Evolutionary conservation across 768 basidiomycete species (phyloP), one percentile per base, ranked within the genome.

Genomic region (Tremella mesenterica): DNA sequence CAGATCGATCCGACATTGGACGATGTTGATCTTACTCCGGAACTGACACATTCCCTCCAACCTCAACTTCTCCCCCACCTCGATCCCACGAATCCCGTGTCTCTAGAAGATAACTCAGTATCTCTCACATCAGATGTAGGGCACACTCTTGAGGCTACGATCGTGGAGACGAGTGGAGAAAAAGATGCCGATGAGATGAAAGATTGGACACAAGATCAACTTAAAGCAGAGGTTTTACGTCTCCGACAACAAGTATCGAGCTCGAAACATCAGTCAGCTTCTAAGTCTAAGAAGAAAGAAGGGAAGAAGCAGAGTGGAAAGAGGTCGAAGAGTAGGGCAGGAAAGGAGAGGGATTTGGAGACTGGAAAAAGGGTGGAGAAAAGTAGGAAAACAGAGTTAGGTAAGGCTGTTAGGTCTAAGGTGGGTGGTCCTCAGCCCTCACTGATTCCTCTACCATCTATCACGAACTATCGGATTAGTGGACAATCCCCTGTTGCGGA

Each of bases 281-380:
- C 4, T 23, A 41, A 14, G 38, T 41, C 8, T 23, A n/a, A 41
- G 38, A 41, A 14, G 21, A 25, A n/a, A 26, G 34, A 7, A 12
- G 27, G 33, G 23, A 9, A 21, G 9, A 27, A 27, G 31, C 10
- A 54, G 48, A 29, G 45, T 2, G 9, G 36, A 16, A 23, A 41
- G 41, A 52, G 39, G 41, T 31, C 43, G 33, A 51, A 38, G 21
- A 53, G 48, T 50, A 33, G 34, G 25, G 9, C 12, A 44, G 21
- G 33, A 30, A 25, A 12, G 18, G 10, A n/a, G 28, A 28, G 53
- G 25, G 46, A 58, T 54, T 56, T 50, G 39, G 56, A 50, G 26
- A 63, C 61, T 2, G 65, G 61, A 23, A 67, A 67, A 31, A 49
- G 65, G 41, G 14, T 67, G 28, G 65, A 67, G 34, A 57, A 51